These are phyloP conservation scores for Pyrenula massariospora DNA, from an alignment of 495 filamentous ascomycete species.

Conservation along the genomic window DNA sequence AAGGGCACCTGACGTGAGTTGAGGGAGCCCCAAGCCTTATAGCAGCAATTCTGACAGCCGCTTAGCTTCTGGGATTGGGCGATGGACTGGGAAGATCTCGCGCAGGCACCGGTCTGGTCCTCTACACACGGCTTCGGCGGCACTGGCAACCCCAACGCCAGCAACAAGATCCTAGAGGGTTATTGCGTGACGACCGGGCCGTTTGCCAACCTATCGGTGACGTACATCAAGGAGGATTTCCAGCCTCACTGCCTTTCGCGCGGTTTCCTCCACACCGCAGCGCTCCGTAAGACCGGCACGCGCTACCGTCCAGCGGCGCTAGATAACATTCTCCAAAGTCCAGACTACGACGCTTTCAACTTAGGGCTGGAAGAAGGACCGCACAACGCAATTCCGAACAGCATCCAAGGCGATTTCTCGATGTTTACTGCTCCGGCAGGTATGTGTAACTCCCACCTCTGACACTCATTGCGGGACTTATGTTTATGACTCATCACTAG, in stretches of 20 bases:
- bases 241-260: constrained; percentile 24
- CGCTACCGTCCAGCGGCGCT: background rate
- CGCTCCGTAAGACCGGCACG: background rate
- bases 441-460: too few species aligned
- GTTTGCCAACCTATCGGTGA: constrained; percentile 18
- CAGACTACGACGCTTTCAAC: background rate
- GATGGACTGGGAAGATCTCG: constrained; percentile 12
- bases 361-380: constrained; percentile 10
- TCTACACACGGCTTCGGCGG: constrained; percentile 16
- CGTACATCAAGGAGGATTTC: constrained; percentile 13
- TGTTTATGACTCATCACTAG: too few species aligned
- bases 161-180: constrained; percentile 4
- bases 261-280: constrained; percentile 4
- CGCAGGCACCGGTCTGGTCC: constrained; percentile 15
- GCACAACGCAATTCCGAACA: constrained; percentile 10
- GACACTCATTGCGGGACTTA: too few species aligned
- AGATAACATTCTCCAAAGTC: background rate
- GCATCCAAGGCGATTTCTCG: constrained; percentile 12
- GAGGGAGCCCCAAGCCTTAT: too few species aligned
- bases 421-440: constrained; percentile 4
- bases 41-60: background rate
- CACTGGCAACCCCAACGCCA: constrained; percentile 8
- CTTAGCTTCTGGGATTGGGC: constrained; percentile 16
- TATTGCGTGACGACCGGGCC: constrained; percentile 19
- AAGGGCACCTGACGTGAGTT: constrained; percentile 28